Evolutionary conservation across 768 basidiomycete genomes (phyloP).

Genomic region (Suillus clintonianus): DNA sequence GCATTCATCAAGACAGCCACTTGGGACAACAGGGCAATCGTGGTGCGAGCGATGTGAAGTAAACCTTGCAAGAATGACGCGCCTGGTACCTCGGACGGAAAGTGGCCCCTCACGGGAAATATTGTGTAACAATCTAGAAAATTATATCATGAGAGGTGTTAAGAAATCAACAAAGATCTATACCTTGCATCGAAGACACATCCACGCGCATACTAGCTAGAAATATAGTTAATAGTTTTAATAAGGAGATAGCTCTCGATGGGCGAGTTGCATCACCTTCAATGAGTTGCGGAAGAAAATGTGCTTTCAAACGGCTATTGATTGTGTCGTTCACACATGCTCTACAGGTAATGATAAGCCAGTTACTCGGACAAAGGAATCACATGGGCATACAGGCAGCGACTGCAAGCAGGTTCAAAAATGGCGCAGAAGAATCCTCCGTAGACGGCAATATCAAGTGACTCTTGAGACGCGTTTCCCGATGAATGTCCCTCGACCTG

Average conservation of each 20-base stretch:
- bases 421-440: constrained; percentile 30
- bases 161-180: neutral
- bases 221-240: constrained; percentile 7
- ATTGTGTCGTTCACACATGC: constrained; percentile 20
- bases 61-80: constrained; percentile 32
- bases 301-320: constrained; percentile 34
- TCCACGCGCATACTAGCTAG: constrained; percentile 28
- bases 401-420: constrained; percentile 22
- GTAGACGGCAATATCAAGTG: constrained; percentile 21
- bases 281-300: constrained; percentile 42
- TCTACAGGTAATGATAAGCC: constrained; percentile 12
- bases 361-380: constrained; percentile 1
- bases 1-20: constrained; percentile 16
- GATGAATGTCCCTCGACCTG: constrained; percentile 15
- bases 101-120: constrained; percentile 25
- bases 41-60: constrained; percentile 19
- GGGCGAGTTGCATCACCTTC: constrained; percentile 26
- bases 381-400: constrained; percentile 20
- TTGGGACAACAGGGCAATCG: constrained; percentile 30
- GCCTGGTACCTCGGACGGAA: constrained; percentile 37
- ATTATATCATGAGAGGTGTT: neutral
- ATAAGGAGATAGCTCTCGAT: constrained; percentile 8
- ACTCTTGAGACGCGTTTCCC: neutral
- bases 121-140: constrained; percentile 15
- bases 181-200: constrained; percentile 22